A percentile compares a stretch with the other conserved stretches of the same genome.
phyloP scores from a whole-genome alignment of 306 rosid genomes.

The Biancaea sappan region DNA sequence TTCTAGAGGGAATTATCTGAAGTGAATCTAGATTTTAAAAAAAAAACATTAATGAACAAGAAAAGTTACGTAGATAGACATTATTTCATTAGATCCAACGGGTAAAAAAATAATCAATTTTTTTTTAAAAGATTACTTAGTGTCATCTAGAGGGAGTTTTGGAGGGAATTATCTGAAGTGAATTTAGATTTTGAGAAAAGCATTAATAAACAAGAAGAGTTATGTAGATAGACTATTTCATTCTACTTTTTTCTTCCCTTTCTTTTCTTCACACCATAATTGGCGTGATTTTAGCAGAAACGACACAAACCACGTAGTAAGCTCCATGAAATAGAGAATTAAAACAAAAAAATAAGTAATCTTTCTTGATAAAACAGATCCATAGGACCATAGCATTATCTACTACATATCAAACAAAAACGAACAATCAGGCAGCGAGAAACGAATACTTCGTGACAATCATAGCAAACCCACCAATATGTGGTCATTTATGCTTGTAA shows the following conservation, averaged over 20 bases:
- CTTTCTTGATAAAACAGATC: background rate
- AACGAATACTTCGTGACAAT: too few relatives aligned
- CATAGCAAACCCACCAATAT: background rate
- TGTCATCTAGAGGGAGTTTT: too few relatives aligned
- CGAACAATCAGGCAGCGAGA: background rate
- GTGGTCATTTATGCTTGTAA: background rate
- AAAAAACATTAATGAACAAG: too few relatives aligned
- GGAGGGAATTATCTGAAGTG: too few relatives aligned
- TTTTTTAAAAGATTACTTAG: too few relatives aligned
- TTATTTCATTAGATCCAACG: too few relatives aligned
- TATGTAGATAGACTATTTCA: background rate
- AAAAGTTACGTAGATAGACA: too few relatives aligned
- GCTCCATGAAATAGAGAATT: background rate
- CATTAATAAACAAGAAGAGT: background rate
- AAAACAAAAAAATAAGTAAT: background rate
- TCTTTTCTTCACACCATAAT: background rate
- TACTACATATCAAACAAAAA: background rate
- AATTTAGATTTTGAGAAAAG: too few relatives aligned
- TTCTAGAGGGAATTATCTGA: too few relatives aligned
- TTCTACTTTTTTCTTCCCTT: background rate
- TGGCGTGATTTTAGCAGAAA: background rate
- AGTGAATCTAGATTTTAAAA: too few relatives aligned
- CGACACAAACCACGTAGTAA: background rate
- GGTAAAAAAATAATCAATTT: too few relatives aligned
- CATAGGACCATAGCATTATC: background rate